Conservation (phyloP, 257 asterid genomes). For the Cinchona pubescens region DNA sequence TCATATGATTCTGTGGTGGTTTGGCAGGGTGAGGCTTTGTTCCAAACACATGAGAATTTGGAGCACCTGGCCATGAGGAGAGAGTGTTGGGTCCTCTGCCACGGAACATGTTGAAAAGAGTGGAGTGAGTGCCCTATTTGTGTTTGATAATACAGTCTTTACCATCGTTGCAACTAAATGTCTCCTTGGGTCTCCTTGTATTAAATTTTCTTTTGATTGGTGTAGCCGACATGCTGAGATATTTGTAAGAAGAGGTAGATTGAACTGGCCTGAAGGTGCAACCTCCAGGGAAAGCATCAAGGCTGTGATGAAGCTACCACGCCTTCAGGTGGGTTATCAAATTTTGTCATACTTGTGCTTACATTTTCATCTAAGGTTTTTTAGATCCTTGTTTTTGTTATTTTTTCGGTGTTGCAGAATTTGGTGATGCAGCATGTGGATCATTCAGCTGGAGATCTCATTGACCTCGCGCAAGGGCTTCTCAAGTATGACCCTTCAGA, state of each 20-base stretch:
- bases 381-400: background rate
- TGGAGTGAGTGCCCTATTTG: constrained; percentile 33
- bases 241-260: constrained; percentile 47
- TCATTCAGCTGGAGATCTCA: constrained; percentile 52
- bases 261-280: constrained; percentile 60
- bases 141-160: constrained; percentile 3
- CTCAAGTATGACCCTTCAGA: constrained; percentile 40
- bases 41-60: constrained; percentile 51
- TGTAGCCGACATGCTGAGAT: constrained; percentile 50
- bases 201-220: constrained; percentile 5
- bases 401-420: constrained; percentile 30
- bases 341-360: background rate
- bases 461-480: constrained; percentile 50
- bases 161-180: too few relatives aligned
- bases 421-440: constrained; percentile 52
- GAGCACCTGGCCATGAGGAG: constrained; percentile 60
- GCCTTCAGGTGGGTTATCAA: constrained; percentile 39
- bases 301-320: constrained; percentile 43
- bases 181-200: background rate
- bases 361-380: background rate
- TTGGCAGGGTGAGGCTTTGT: constrained; percentile 52
- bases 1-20: constrained; percentile 17
- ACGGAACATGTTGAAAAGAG: constrained; percentile 41
- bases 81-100: constrained; percentile 52
- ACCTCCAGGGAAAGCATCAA: constrained; percentile 51